Evolutionary conservation across 225 moss, liverwort and hornwort genomes (phyloP).

Genomic region (Thuidium tamariscinum): DNA sequence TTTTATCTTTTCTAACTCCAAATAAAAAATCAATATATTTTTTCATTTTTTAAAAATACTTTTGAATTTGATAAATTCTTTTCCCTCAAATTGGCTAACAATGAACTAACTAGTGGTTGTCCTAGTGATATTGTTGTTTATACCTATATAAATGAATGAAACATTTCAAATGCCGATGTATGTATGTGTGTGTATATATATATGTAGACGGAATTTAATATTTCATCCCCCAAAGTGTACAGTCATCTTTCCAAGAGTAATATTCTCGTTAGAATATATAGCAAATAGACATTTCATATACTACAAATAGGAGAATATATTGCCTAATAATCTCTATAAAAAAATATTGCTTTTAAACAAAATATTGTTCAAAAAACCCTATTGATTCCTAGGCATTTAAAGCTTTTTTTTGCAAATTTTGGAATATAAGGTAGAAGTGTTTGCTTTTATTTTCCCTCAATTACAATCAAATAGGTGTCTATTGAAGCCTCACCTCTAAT

Average conservation of each 20-base stretch:
- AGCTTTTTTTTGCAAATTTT: background rate
- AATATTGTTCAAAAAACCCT: background rate
- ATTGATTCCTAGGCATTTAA: rapidly evolving
- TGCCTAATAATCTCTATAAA: rapidly evolving
- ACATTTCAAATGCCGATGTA: rapidly evolving
- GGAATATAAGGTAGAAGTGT: background rate
- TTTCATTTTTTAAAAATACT: too few relatives aligned
- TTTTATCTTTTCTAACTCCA: too few relatives aligned
- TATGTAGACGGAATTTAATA: rapidly evolving
- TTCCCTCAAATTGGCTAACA: background rate
- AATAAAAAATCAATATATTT: too few relatives aligned
- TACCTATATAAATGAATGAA: rapidly evolving
- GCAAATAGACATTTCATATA: background rate
- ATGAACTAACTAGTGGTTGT: background rate
- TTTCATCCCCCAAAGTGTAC: too few relatives aligned
- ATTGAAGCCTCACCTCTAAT: background rate
- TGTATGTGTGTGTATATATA: too few relatives aligned
- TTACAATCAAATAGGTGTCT: background rate
- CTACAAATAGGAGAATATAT: rapidly evolving
- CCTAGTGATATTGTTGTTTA: rapidly evolving
- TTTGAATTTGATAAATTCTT: too few relatives aligned
- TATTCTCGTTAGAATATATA: background rate
- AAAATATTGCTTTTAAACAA: background rate
- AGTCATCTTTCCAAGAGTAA: rapidly evolving
- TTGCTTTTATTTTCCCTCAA: rapidly evolving